Conservation (phyloP, 108 stramenopile genomes). For the Conticribra guillardii region DNA sequence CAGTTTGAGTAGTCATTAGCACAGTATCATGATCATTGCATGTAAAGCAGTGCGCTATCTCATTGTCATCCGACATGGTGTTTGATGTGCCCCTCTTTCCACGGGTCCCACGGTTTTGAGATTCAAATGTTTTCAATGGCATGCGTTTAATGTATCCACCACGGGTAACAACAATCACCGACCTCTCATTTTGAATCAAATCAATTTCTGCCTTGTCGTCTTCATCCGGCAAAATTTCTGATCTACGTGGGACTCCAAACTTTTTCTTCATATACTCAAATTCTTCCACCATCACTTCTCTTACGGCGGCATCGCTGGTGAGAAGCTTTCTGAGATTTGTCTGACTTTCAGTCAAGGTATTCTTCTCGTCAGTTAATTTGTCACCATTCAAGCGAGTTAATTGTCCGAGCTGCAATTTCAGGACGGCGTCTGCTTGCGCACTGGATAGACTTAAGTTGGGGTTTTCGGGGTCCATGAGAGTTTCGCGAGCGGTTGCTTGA, state of each 20-base stretch:
- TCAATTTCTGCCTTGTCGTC: constrained; percentile 89
- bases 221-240: constrained; percentile 78
- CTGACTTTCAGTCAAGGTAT: constrained; percentile 57
- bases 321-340: constrained; percentile 59
- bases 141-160: constrained; percentile 97
- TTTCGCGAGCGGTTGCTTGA: constrained; percentile 62
- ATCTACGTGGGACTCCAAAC: constrained; percentile 84
- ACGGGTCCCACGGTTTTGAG: constrained; percentile 85
- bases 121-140: constrained; percentile 92
- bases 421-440: constrained; percentile 92
- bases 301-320: constrained; percentile 76
- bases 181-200: constrained; percentile 84
- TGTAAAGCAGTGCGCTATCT: constrained; percentile 92
- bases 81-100: constrained; percentile 84
- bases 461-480: constrained; percentile 63
- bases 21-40: constrained; percentile 97
- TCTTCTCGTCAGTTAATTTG: constrained; percentile 82
- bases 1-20: constrained; percentile 89
- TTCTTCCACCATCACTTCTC: constrained; percentile 84
- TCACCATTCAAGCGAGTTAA: constrained; percentile 88
- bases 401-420: constrained; percentile 89
- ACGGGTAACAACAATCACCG: constrained; percentile 92
- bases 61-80: constrained; percentile 64
- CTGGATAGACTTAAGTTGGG: constrained; percentile 56
- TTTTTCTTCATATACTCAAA: constrained; percentile 68